phyloP scores from a whole-genome alignment of 768 basidiomycete species.

The Collybia nuda region DNA sequence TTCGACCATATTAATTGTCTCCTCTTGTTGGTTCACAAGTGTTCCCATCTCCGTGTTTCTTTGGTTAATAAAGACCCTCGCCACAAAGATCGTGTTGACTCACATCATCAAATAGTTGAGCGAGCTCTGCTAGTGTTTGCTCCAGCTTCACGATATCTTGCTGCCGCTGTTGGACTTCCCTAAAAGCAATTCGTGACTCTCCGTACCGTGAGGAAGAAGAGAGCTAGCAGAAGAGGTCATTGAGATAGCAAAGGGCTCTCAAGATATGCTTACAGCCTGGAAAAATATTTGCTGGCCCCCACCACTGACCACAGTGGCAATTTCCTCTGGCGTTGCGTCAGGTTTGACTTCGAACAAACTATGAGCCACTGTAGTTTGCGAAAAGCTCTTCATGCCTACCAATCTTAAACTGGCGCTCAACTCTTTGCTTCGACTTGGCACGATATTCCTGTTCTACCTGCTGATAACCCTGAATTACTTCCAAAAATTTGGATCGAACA shows the following conservation, averaged over 20 bases:
- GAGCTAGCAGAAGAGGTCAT: conserved; percentile 42
- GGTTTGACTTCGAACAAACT: conserved; percentile 64
- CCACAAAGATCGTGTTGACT: conserved; percentile 13
- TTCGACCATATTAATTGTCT: conserved; percentile 65
- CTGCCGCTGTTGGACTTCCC: conserved; percentile 88
- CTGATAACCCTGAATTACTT: conserved; percentile 78
- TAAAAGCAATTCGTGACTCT: conserved; percentile 77
- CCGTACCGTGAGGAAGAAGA: conserved; percentile 79
- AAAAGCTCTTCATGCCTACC: conserved; percentile 33
- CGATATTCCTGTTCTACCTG: conserved; percentile 72
- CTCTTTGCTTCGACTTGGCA: conserved; percentile 59
- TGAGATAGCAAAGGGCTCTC: conserved; percentile 3
- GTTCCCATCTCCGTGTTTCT: conserved; percentile 61
- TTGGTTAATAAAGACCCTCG: background rate
- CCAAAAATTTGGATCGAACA: conserved; percentile 69
- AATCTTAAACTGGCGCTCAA: conserved; percentile 78
- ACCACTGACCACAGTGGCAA: conserved; percentile 68
- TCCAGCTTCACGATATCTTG: conserved; percentile 85
- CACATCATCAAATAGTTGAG: conserved; percentile 85
- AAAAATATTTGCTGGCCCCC: conserved; percentile 74
- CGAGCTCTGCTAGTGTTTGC: conserved; percentile 83
- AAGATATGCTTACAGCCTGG: conserved; percentile 51
- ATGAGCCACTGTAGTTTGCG: background rate
- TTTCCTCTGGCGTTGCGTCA: conserved; percentile 79
- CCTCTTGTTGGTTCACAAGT: conserved; percentile 79